Evolutionary conservation across 345 rosid genomes (phyloP).

Genomic region (Adansonia digitata): DNA sequence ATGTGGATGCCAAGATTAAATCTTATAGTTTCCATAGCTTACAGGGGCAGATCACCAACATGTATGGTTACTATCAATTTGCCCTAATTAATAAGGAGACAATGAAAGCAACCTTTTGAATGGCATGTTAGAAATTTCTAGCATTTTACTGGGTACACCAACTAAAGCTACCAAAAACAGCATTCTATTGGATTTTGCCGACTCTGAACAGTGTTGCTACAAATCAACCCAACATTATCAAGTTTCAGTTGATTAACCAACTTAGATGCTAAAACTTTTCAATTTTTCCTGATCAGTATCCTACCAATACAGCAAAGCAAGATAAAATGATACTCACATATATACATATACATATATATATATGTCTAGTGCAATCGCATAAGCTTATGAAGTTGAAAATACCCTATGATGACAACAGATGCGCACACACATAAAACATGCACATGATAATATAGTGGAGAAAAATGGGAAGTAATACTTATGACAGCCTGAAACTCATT

Average conservation of each 20-base stretch:
- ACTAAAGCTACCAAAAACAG: background rate
- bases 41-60: background rate
- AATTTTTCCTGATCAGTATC: too few relatives aligned
- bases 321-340: background rate
- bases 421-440: background rate
- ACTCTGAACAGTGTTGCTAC: background rate
- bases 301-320: background rate
- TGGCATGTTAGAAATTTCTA: background rate
- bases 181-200: background rate
- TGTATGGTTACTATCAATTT: background rate
- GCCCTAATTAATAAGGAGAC: background rate
- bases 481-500: background rate
- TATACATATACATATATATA: too few relatives aligned
- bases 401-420: background rate
- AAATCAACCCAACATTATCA: background rate
- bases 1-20: background rate
- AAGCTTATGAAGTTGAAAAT: background rate
- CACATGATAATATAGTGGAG: background rate
- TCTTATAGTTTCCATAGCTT: background rate
- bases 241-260: background rate
- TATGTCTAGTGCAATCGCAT: background rate
- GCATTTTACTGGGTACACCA: background rate
- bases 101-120: background rate
- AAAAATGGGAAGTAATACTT: background rate
- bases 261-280: background rate